phyloP scores from a whole-genome alignment of 371 early-diverging fungal species.

The Apophysomyces variabilis region DNA sequence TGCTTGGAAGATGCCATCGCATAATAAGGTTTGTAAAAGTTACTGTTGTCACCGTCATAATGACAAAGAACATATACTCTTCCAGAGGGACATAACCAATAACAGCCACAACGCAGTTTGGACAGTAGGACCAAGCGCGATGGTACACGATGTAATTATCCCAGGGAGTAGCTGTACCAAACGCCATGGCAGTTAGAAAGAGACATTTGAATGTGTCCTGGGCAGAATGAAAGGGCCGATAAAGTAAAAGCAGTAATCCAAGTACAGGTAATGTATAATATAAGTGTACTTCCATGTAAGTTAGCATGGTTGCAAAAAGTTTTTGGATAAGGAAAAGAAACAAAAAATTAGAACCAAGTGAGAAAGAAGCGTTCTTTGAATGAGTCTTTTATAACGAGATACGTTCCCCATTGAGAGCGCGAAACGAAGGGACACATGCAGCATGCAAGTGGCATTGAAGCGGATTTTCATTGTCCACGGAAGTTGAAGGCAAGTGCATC shows the following conservation, averaged over 20 bases:
- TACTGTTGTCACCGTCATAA: slow-evolving; percentile 60
- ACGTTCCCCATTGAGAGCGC: neutral
- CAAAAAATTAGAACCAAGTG: neutral
- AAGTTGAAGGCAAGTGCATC: neutral
- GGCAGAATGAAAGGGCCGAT: slow-evolving; percentile 45
- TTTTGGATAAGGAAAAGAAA: neutral
- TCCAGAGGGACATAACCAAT: slow-evolving; percentile 70
- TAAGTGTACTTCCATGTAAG: slow-evolving; percentile 65
- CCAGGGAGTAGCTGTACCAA: slow-evolving; percentile 65
- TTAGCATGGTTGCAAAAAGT: slow-evolving; percentile 37
- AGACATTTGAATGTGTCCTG: slow-evolving; percentile 49
- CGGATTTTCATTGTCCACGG: neutral
- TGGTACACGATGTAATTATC: slow-evolving; percentile 65
- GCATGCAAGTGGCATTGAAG: neutral
- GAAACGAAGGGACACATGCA: slow-evolving; percentile 8
- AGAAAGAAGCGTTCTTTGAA: neutral
- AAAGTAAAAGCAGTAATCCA: slow-evolving; percentile 32
- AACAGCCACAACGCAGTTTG: slow-evolving; percentile 52
- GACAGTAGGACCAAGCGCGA: slow-evolving; percentile 60
- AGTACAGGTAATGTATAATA: slow-evolving; percentile 62
- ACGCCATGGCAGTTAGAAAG: slow-evolving; percentile 48
- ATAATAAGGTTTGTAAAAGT: slow-evolving; percentile 47
- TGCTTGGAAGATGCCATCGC: slow-evolving; percentile 48
- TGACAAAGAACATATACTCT: slow-evolving; percentile 67
- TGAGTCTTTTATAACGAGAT: slow-evolving; percentile 1